Conservation (phyloP, 495 filamentous ascomycete species). For the Saxophila tyrrhenica region DNA sequence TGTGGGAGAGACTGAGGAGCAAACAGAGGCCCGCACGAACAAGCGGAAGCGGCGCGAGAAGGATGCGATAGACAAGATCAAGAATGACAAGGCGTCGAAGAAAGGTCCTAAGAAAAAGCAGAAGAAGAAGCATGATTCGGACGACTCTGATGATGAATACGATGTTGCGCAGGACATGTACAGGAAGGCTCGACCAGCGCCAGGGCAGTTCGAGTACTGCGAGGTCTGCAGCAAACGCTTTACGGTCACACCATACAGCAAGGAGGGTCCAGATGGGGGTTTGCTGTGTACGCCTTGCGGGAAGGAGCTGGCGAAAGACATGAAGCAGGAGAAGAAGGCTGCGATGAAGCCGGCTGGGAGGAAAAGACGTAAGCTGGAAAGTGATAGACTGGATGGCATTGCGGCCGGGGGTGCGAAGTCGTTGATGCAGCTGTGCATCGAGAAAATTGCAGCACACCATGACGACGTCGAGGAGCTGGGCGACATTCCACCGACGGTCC, state of each 20-base stretch:
- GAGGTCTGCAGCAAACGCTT: slow-evolving; percentile 78
- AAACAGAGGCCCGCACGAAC: slow-evolving; percentile 43
- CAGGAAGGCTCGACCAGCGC: slow-evolving; percentile 51
- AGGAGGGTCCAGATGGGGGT: slow-evolving; percentile 68
- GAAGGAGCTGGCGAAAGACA: slow-evolving; percentile 53
- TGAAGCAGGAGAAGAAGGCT: slow-evolving; percentile 47
- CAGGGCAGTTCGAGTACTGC: slow-evolving; percentile 84
- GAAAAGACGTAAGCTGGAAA: slow-evolving; percentile 56
- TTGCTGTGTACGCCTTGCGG: slow-evolving; percentile 77
- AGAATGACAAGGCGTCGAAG: slow-evolving; percentile 52
- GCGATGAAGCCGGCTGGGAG: slow-evolving; percentile 45
- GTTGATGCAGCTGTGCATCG: slow-evolving; percentile 66
- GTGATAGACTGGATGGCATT: slow-evolving; percentile 65
- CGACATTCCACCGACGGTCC: slow-evolving; percentile 53
- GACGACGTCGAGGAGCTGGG: slow-evolving; percentile 73
- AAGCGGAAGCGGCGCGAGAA: slow-evolving; percentile 52
- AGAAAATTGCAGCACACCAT: slow-evolving; percentile 75
- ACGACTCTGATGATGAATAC: slow-evolving; percentile 38
- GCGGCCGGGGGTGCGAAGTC: slow-evolving; percentile 57
- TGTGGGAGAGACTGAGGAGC: slow-evolving; percentile 19
- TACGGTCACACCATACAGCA: slow-evolving; percentile 84
- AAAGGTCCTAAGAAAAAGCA: slow-evolving; percentile 34
- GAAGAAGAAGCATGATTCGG: slow-evolving; percentile 30
- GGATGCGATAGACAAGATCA: slow-evolving; percentile 60
- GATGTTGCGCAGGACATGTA: slow-evolving; percentile 43